Evolutionary conservation across 2,329 filamentous ascomycete species (phyloP).

Genomic region (Fusarium continuum): DNA sequence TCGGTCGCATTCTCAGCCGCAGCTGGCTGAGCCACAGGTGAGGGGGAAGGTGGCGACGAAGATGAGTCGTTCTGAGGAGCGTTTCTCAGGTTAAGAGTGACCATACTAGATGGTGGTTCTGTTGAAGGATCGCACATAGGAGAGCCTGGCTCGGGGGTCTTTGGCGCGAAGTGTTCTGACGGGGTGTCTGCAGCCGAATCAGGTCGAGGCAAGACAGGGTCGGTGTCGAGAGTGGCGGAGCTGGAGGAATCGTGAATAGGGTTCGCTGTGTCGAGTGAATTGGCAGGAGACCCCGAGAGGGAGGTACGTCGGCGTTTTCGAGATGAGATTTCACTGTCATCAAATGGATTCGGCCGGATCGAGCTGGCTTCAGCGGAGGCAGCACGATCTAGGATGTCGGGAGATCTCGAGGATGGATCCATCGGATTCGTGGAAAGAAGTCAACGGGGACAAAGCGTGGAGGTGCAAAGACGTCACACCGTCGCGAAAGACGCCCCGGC

Average conservation of each 20-base stretch:
- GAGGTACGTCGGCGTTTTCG: slow-evolving; percentile 72
- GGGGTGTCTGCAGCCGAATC: slow-evolving; percentile 44
- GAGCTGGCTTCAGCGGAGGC: slow-evolving; percentile 70
- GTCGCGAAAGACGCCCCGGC: slow-evolving; percentile 64
- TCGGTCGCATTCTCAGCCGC: not conserved
- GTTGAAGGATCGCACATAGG: slow-evolving; percentile 45
- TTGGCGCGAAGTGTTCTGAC: slow-evolving; percentile 56
- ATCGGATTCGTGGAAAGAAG: slow-evolving; percentile 57
- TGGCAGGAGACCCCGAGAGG: slow-evolving; percentile 62
- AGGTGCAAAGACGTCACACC: slow-evolving; percentile 60
- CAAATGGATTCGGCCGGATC: slow-evolving; percentile 71
- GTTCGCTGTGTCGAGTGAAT: slow-evolving; percentile 57
- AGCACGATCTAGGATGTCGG: slow-evolving; percentile 65
- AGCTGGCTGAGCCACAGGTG: slow-evolving; percentile 37
- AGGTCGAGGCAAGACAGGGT: slow-evolving; percentile 41
- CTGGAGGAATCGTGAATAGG: slow-evolving; percentile 47
- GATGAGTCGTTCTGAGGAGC: slow-evolving; percentile 52
- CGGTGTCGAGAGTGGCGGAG: slow-evolving; percentile 46
- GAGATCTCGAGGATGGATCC: slow-evolving; percentile 60
- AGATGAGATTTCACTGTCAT: slow-evolving; percentile 64
- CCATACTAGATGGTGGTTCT: slow-evolving; percentile 60
- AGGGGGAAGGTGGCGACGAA: slow-evolving; percentile 56
- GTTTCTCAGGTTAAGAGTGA: slow-evolving; percentile 69
- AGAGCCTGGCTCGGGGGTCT: slow-evolving; percentile 53
- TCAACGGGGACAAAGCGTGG: slow-evolving; percentile 52